Percentiles rank a stretch among this genome's conserved stretches.
Evolutionary conservation across 129 eudicot species (phyloP).

Genomic region (Mikania micrantha): DNA sequence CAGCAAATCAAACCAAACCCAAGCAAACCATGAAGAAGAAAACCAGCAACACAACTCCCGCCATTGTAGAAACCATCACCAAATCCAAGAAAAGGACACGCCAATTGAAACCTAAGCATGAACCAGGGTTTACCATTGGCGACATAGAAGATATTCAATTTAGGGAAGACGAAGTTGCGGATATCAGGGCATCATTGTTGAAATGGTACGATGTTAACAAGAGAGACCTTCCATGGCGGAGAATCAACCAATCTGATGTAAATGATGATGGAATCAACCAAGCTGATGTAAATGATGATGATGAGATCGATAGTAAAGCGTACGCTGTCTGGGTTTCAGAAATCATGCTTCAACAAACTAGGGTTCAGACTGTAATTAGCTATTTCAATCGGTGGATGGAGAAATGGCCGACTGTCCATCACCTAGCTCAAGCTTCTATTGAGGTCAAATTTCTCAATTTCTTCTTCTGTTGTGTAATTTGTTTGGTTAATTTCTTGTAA

Average conservation of each 20-base stretch:
- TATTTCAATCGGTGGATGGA: slow-evolving; percentile 83
- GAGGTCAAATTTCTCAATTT: slow-evolving; percentile 39
- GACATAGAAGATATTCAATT: slow-evolving; percentile 78
- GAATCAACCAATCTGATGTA: slow-evolving; percentile 25
- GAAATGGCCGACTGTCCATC: slow-evolving; percentile 85
- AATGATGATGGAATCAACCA: slow-evolving; percentile 32
- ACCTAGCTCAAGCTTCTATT: slow-evolving; percentile 70
- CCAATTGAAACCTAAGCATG: slow-evolving; percentile 15
- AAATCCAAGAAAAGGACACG: slow-evolving; percentile 35
- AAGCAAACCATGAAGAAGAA: slow-evolving; percentile 24
- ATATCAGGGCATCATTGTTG: slow-evolving; percentile 65
- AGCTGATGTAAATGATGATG: slow-evolving; percentile 14
- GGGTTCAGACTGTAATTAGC: slow-evolving; percentile 73
- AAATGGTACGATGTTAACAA: slow-evolving; percentile 73
- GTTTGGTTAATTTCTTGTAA: not conserved
- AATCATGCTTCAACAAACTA: slow-evolving; percentile 95
- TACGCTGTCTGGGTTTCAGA: slow-evolving; percentile 99
- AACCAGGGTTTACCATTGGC: not conserved
- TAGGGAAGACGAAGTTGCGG: slow-evolving; percentile 26
- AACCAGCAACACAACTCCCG: slow-evolving; percentile 2
- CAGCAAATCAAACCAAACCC: too few relatives aligned
- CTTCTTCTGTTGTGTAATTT: not conserved
- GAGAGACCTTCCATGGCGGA: slow-evolving; percentile 97
- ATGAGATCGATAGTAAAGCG: slow-evolving; percentile 49
- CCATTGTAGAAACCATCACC: slow-evolving; percentile 8